These are phyloP conservation scores for Citrus trifoliata DNA, from an alignment of 345 rosid genomes.

Conservation along the genomic window DNA sequence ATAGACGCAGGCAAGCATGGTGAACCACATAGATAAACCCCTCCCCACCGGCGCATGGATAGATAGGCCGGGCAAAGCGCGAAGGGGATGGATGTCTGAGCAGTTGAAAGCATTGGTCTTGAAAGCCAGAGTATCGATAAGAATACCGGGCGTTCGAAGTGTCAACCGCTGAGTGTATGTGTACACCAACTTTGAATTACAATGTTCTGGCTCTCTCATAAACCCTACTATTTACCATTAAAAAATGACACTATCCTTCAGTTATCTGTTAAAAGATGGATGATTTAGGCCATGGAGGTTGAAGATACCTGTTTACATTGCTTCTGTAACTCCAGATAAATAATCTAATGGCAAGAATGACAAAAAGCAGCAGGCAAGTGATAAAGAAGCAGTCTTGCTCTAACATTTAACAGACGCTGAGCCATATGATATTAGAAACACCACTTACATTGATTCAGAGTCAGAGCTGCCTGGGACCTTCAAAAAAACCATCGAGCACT, in stretches of 20 bases:
- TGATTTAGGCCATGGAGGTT: background rate
- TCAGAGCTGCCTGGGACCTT: conserved; percentile 8
- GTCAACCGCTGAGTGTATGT: no score
- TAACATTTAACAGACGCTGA: background rate
- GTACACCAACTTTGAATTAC: no score
- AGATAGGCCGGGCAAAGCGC: background rate
- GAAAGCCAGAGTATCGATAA: background rate
- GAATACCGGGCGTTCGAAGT: background rate
- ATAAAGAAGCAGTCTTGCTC: background rate
- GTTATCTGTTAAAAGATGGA: background rate
- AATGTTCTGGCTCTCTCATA: no score
- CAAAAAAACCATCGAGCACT: conserved; percentile 11
- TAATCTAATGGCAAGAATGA: background rate
- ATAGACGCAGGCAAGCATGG: no score
- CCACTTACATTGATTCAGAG: background rate
- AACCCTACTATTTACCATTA: no score
- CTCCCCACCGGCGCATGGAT: background rate
- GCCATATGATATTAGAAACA: background rate
- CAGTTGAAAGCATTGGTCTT: background rate
- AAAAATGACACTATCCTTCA: background rate
- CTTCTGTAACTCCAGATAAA: background rate
- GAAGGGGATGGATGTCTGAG: background rate
- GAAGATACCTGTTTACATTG: background rate
- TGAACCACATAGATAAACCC: no score
- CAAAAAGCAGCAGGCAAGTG: background rate